These are phyloP conservation scores for Verruconis gallopava DNA, from an alignment of 2,329 filamentous ascomycete species.

Conservation along the genomic window DNA sequence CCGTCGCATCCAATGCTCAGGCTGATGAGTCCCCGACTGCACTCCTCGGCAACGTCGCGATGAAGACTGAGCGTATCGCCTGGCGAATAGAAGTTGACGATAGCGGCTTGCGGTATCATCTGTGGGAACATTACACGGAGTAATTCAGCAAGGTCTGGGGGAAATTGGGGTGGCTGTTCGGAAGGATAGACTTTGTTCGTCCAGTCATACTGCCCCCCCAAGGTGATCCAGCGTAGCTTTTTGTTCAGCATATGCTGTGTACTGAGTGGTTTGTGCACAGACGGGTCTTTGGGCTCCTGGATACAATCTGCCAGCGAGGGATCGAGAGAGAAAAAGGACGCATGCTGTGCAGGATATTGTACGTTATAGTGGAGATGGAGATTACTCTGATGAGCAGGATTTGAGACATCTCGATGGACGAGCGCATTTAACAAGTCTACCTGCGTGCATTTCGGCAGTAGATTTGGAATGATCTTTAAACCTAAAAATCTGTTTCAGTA, in stretches of 20 bases:
- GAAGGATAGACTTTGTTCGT: slow-evolving; percentile 70
- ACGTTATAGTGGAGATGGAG: slow-evolving; percentile 72
- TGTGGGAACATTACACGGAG: slow-evolving; percentile 60
- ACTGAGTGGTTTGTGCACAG: slow-evolving; percentile 61
- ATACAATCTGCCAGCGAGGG: slow-evolving; percentile 50
- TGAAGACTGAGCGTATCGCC: slow-evolving; percentile 88
- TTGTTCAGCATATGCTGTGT: slow-evolving; percentile 59
- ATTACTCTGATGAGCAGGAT: slow-evolving; percentile 70
- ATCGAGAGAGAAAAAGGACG: slow-evolving; percentile 40
- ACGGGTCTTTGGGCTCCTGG: slow-evolving; percentile 51
- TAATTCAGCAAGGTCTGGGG: slow-evolving; percentile 55
- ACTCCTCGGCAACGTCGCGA: slow-evolving; percentile 82
- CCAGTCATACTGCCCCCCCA: slow-evolving; percentile 96
- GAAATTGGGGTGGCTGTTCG: slow-evolving; percentile 57
- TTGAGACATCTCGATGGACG: slow-evolving; percentile 64
- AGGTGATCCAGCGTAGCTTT: slow-evolving; percentile 83
- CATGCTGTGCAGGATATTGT: slow-evolving; percentile 39
- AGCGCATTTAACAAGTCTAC: slow-evolving; percentile 56
- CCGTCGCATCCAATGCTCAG: slow-evolving; percentile 83
- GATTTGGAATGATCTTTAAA: slow-evolving; percentile 60
- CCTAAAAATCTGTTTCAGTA: slow-evolving; percentile 40
- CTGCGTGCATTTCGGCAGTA: slow-evolving; percentile 61
- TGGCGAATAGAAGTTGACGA: slow-evolving; percentile 84
- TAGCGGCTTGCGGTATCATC: slow-evolving; percentile 75
- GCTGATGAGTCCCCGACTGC: slow-evolving; percentile 65